phyloP scores from a whole-genome alignment of 2,329 filamentous ascomycete species.

The Scopulariopsis brevicaulis region DNA sequence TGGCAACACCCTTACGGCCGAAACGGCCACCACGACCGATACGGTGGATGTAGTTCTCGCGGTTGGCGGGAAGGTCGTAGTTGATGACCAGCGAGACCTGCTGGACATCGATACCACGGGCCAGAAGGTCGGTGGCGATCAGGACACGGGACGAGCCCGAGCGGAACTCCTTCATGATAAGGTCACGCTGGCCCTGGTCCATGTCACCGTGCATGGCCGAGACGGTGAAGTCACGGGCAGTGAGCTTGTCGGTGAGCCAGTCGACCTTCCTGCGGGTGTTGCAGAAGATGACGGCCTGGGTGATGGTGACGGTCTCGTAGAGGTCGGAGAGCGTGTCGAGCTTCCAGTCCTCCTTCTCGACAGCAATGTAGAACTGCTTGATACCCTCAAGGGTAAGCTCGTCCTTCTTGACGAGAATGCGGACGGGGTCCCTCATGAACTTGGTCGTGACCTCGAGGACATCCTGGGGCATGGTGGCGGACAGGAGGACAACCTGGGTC shows the following conservation, averaged over 20 bases:
- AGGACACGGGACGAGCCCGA: conserved; percentile 96
- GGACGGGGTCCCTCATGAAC: conserved; percentile 99
- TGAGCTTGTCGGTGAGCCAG: conserved; percentile 99
- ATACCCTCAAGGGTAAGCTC: conserved; percentile 99
- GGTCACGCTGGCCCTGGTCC: conserved; percentile 94
- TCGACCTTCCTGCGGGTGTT: conserved; percentile 99
- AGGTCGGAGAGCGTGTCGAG: conserved; percentile 96
- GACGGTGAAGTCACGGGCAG: conserved; percentile 96
- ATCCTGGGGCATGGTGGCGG: conserved; percentile 97
- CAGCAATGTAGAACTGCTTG: conserved; percentile 99
- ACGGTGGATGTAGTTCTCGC: conserved; percentile 99
- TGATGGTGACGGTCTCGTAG: conserved; percentile 99
- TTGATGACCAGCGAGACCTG: conserved; percentile 99
- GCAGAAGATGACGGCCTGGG: conserved; percentile 99
- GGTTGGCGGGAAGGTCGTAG: conserved; percentile 97
- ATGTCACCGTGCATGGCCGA: conserved; percentile 99
- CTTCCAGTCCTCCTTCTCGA: conserved; percentile 99
- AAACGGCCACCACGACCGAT: conserved; percentile 99
- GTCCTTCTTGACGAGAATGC: conserved; percentile 99
- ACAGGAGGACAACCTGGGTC: conserved; percentile 96
- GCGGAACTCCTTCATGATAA: conserved; percentile 99
- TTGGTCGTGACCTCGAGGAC: conserved; percentile 99
- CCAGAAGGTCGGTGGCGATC: conserved; percentile 94
- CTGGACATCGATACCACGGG: conserved; percentile 99
- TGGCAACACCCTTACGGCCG: conserved; percentile 99